Evolutionary conservation across 306 rosid genomes (phyloP), one percentile per base, ranked within the genome.

Genomic region (Prunus campanulata): DNA sequence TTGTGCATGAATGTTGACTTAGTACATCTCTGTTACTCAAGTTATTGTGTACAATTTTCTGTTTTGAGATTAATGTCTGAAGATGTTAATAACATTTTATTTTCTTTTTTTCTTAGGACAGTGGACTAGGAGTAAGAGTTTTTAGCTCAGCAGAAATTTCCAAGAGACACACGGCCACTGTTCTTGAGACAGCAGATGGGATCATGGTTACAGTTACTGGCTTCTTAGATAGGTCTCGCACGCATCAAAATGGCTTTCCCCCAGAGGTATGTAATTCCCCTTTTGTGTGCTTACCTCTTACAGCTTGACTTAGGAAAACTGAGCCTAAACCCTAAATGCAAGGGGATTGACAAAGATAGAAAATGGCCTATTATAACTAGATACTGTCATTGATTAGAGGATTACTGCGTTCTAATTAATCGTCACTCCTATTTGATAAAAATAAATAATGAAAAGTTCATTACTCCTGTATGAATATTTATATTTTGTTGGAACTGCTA

Each of bases 171-270:
- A 47, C 75, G 54, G 51, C 86, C 51, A 82, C 76, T 22, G 64
- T 44, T 47, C 71, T 87, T 52, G 83, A 81, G 83, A 80, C 90
- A 59, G 20, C 5, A 51, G 90, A 87, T 77, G 90, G 86, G 66
- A 76, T 79, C 52, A 51, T 57, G 3, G 68, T 87, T 29, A 72
- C 79, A 51, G 46, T 87, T 47, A 39, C 49, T 47, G 84, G 86
- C 64, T 60, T 70, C 24, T 72, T 87, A 59, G 77, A 87, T 70
- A 72, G 79, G 65, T 66, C 83, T n/a, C 86, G 83, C 39, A 74
- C 90, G 3, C 66, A 16, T 65, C 80, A 84, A 65, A 81, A 87
- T 66, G 90, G 88, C 14, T 64, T 84, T 77, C 83, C 77, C 6
- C 72, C 61, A 0, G n/a, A 84, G 84, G 90, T 84, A 81, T 70